A percentile compares a stretch with the other conserved stretches of the same genome.
Evolutionary conservation across 306 rosid species (phyloP).

Genomic region (Cercis canadensis): DNA sequence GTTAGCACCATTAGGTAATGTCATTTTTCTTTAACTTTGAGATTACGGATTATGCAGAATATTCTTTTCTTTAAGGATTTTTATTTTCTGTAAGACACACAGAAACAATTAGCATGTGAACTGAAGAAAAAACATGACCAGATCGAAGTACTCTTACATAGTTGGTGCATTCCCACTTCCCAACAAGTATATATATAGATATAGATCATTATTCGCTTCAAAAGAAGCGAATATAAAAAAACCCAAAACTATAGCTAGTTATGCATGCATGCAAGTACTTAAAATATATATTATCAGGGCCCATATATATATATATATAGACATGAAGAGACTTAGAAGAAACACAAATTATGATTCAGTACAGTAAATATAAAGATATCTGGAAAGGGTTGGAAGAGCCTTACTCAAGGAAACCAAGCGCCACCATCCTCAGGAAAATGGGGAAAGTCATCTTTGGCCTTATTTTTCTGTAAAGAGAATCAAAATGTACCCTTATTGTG

Average conservation of each 20-base stretch:
- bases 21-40: conserved; percentile 28
- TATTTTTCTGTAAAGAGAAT: conserved; percentile 64
- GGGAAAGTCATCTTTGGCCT: conserved; percentile 97
- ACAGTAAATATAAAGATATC: not conserved
- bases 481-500: conserved; percentile 7
- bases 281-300: conserved; percentile 5
- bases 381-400: conserved; percentile 29
- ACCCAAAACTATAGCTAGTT: not conserved
- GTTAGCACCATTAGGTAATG: conserved; percentile 28
- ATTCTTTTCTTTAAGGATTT: not conserved
- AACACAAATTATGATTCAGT: not conserved
- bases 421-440: conserved; percentile 69
- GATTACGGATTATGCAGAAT: conserved; percentile 18
- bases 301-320: not conserved
- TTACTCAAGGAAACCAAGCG: conserved; percentile 95
- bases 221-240: not conserved
- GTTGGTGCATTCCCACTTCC: not conserved
- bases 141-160: not conserved
- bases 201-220: not conserved
- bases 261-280: conserved; percentile 45
- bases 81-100: not conserved
- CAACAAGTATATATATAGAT: conserved; percentile 1
- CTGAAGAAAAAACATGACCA: conserved; percentile 4
- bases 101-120: not conserved
- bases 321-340: conserved; percentile 1